These are phyloP conservation scores for Infundibulicybe gibba DNA, from an alignment of 768 basidiomycete genomes.

Conservation along the genomic window DNA sequence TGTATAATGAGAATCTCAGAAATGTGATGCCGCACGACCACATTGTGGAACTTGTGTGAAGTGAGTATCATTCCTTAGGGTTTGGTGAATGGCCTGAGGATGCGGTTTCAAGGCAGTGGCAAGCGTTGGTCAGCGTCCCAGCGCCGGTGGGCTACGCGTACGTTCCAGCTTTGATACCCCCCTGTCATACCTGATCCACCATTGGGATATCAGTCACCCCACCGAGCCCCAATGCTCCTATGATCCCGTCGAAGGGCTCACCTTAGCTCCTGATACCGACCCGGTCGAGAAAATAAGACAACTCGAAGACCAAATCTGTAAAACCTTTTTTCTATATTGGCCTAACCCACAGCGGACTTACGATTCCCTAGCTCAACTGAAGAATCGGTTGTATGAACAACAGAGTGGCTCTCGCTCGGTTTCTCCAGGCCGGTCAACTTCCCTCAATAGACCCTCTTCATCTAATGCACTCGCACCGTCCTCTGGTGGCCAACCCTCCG, in stretches of 20 bases:
- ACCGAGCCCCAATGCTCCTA: slow-evolving; percentile 81
- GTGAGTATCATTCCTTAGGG: slow-evolving; percentile 36
- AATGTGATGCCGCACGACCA: slow-evolving; percentile 86
- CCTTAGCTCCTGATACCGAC: slow-evolving; percentile 73
- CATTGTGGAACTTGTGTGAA: slow-evolving; percentile 84
- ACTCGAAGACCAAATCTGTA: slow-evolving; percentile 77
- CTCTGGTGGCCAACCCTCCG: slow-evolving; percentile 16
- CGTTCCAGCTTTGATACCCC: slow-evolving; percentile 22
- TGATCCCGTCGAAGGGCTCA: slow-evolving; percentile 81
- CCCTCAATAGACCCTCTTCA: slow-evolving; percentile 10
- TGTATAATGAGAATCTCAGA: slow-evolving; percentile 39
- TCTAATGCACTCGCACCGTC: slow-evolving; percentile 12
- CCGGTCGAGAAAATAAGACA: slow-evolving; percentile 76
- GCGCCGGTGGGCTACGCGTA: slow-evolving; percentile 84
- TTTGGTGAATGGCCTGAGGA: background rate
- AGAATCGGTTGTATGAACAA: slow-evolving; percentile 56
- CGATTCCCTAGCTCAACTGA: slow-evolving; percentile 50
- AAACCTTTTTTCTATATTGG: slow-evolving; percentile 5
- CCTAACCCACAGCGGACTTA: slow-evolving; percentile 4
- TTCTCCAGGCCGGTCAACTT: slow-evolving; percentile 29
- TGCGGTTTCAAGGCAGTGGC: slow-evolving; percentile 60
- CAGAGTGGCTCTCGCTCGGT: slow-evolving; percentile 32
- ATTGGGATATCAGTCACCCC: slow-evolving; percentile 57
- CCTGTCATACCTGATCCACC: slow-evolving; percentile 4
- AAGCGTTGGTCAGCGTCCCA: slow-evolving; percentile 77